Base-by-base conservation (phyloP, 257 asterid species). In the Ligustrum vulgare region DNA sequence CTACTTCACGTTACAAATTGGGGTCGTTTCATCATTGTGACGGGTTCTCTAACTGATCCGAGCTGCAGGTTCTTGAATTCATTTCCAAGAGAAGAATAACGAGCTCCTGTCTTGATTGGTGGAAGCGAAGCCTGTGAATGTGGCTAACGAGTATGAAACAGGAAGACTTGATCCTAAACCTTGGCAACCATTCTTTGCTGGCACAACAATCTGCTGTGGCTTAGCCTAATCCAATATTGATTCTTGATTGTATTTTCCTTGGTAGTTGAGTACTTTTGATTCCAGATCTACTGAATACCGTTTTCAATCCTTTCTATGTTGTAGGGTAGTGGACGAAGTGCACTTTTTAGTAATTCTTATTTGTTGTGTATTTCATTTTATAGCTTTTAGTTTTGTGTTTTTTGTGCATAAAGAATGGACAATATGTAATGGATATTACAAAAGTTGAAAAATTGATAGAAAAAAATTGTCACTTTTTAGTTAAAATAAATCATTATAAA, bases 151-250 rank as follows among this genome's bases (percentile, higher is more conserved):
- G 79, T 66, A 71, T 60, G 90, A 79, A 63, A 72, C 83, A 0
- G 86, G 75, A 71, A 83, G 82, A 71, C 78, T 76, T 18, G 88
- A 67, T 45, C 82, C 90, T 35, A 84, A 58, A 78, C 71, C 73
- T 31, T 87, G 78, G 90, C 91, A 91, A 76, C 86, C 85, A 81
- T 89, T 90, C 56, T 90, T 96, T 56, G 84, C 83, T 20, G 89
- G 83, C 12, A 64, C 82, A 6, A 82, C 60, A 65, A 73, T 79
- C 72, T 81, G 92, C 79, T 85, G 96, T 6, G 88, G 85, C 41
- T 90, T 91, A 58, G 84, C 80, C 98, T 90, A 88, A 60, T 89
- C 97, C 74, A 80, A 67, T 80, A 87, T n/a, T n/a, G n/a, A n/a
- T n/a, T n/a, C n/a, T 88, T 33, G 87, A 86, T 70, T 84, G 91